These are phyloP conservation scores for Trichoderma erinaceum DNA, from an alignment of 495 filamentous ascomycete species.

Conservation along the genomic window DNA sequence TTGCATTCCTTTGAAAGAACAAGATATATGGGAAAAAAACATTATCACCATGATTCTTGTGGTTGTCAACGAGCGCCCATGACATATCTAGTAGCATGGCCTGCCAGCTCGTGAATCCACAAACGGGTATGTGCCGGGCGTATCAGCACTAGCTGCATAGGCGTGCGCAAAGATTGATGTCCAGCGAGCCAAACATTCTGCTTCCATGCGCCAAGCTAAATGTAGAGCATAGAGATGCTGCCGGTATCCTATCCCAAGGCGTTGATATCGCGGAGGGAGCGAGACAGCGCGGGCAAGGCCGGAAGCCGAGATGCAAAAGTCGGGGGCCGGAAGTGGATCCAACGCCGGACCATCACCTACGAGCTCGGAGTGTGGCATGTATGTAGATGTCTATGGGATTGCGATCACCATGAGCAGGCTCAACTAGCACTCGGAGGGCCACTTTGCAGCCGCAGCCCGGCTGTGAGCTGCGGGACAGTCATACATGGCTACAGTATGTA, in stretches of 20 bases:
- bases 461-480: neutral
- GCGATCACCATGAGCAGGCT: neutral
- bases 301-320: constrained; percentile 3
- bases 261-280: neutral
- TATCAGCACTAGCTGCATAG: no score
- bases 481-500: neutral
- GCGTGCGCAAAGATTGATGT: no score
- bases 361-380: neutral
- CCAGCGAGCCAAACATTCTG: no score
- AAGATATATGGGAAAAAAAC: no score
- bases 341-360: neutral
- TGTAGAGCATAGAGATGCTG: neutral
- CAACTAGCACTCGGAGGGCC: neutral
- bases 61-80: no score
- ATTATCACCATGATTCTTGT: no score
- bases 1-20: no score
- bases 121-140: no score
- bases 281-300: neutral
- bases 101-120: no score
- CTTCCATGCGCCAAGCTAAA: neutral
- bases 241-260: neutral
- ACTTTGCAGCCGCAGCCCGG: constrained; percentile 1
- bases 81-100: no score
- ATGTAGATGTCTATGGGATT: no score
- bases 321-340: neutral